Evolutionary conservation across 805 yeast genomes (phyloP), one percentile per base, ranked within the genome.

Genomic region (Spathaspora boniae): DNA sequence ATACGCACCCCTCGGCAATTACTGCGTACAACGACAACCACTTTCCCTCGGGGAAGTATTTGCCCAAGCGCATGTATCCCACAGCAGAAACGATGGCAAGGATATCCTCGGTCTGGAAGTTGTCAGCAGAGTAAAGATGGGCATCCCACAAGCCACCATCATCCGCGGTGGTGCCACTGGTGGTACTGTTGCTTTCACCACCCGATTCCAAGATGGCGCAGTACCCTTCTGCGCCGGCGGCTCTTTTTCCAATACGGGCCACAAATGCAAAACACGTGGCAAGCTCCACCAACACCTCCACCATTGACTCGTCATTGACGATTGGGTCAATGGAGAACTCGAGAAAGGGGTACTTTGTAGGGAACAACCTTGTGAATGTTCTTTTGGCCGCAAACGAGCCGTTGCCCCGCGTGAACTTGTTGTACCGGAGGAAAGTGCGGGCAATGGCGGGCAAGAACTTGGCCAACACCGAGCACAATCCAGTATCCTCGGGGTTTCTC

Each of bases 11-110:
- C 43, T 81, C 81, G 22, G 74, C 65, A 15, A 80, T 58, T 42
- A 79, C 44, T 0, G 84, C 72, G 40, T 77, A 72, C 16, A 85
- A 56, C 0, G 93, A 81, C 5, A 86, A 56, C 95, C 95, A 87
- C 46, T 76, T 80, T 20, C 70, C 72, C 29, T 71, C 69, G 3
- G 91, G 91, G 63, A 74, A 83, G 50, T 74, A 78, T 34, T 66
- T 69, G 22, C 80, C 72, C 42, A 69, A 73, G 36, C 78, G 54
- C 40, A 81, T 56, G 19, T 71, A 54, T 45, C 74, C 72, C 12
- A 77, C 66, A 6, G 78, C 73, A 6, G 72, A 65, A 27, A 76
- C 67, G 15, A 77, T 47, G 9, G 65, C 56, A 24, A 58, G 41
- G 18, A 65, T 41, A 38, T 63, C 70, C 41, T 76, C 77, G 18